Conservation (phyloP, 2,329 filamentous ascomycete species). For the Fusarium guadeloupense region DNA sequence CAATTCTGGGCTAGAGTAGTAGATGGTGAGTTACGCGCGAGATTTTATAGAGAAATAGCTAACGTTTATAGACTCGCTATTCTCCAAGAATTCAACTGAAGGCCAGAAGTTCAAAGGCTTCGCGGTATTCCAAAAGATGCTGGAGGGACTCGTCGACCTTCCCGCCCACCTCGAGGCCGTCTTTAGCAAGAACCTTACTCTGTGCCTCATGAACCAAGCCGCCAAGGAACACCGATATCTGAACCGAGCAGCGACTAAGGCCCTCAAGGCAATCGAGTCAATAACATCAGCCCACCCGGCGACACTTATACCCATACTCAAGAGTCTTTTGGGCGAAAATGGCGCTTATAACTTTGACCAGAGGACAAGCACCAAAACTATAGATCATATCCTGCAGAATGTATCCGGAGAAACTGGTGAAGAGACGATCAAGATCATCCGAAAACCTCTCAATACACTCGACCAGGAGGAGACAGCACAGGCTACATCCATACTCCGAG, state of each 20-base stretch:
- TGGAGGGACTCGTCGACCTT: constrained; percentile 63
- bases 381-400: constrained; percentile 76
- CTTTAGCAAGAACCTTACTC: constrained; percentile 85
- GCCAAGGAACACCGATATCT: constrained; percentile 80
- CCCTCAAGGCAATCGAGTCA: constrained; percentile 75
- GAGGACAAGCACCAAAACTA: constrained; percentile 83
- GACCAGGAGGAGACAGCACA: constrained; percentile 41
- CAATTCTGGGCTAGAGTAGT: constrained; percentile 89
- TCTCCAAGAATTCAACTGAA: constrained; percentile 81
- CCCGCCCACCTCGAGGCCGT: constrained; percentile 62
- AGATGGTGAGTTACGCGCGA: constrained; percentile 71
- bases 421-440: constrained; percentile 59
- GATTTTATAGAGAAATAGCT: constrained; percentile 17
- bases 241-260: constrained; percentile 79
- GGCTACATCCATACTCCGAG: constrained; percentile 52
- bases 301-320: constrained; percentile 68
- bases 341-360: constrained; percentile 86
- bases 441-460: constrained; percentile 52
- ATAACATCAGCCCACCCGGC: constrained; percentile 69
- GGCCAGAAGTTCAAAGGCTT: constrained; percentile 94
- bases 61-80: constrained; percentile 73
- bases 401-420: constrained; percentile 66
- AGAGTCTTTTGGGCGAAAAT: constrained; percentile 73
- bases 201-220: constrained; percentile 84
- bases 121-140: constrained; percentile 81